Evolutionary conservation across 768 basidiomycete species (phyloP).

Genomic region (Naganishia antarctica): DNA sequence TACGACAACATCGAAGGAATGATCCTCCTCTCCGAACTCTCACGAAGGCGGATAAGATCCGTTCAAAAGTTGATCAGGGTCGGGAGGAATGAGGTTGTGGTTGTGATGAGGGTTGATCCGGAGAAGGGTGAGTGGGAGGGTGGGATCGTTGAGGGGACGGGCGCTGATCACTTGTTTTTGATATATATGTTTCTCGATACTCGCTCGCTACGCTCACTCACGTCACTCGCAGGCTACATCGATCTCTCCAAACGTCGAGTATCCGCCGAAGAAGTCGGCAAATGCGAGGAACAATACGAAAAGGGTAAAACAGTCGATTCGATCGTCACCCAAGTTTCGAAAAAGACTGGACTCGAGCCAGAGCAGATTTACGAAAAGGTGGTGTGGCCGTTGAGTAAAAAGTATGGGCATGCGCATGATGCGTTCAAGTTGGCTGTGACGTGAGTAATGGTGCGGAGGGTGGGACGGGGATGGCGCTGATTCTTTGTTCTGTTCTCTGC

Average conservation of each 20-base stretch:
- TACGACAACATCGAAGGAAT: conserved; percentile 99
- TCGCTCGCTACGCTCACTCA: background rate
- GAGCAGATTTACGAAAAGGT: conserved; percentile 85
- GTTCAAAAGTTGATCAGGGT: conserved; percentile 98
- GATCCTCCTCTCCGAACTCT: conserved; percentile 98
- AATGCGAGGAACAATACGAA: conserved; percentile 97
- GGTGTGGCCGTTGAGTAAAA: conserved; percentile 85
- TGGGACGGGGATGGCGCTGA: no score
- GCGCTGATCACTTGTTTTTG: conserved; percentile 1
- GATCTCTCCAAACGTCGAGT: conserved; percentile 98
- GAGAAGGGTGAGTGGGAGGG: conserved; percentile 71
- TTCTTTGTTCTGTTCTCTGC: no score
- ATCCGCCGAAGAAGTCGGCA: conserved; percentile 95
- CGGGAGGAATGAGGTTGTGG: conserved; percentile 96
- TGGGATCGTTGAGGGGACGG: no score
- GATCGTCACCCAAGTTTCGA: conserved; percentile 50
- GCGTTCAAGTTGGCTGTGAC: conserved; percentile 95
- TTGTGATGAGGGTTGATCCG: conserved; percentile 95
- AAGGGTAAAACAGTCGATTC: conserved; percentile 92
- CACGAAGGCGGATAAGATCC: conserved; percentile 87
- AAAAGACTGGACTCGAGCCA: conserved; percentile 53
- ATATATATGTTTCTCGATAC: no score
- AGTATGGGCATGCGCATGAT: conserved; percentile 93
- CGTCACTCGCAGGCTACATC: conserved; percentile 72
- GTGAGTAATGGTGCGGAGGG: conserved; percentile 54